Evolutionary conservation across 148 eudicot genomes (phyloP), one percentile per base, ranked within the genome.

Genomic region (Rhododendron mucronatum): DNA sequence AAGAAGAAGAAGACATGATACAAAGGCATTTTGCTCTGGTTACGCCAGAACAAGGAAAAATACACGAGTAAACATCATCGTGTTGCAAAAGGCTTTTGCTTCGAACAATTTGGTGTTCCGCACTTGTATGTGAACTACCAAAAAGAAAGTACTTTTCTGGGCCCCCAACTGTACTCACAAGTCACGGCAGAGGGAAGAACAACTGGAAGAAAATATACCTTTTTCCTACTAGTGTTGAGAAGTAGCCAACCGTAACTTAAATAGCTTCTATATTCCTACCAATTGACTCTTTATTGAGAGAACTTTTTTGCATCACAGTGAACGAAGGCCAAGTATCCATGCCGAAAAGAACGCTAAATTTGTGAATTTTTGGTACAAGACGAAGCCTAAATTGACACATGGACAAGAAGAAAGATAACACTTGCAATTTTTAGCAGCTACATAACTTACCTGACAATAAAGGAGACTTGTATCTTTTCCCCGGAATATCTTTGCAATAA

Each of bases 381-480:
- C 4, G 39, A 14, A 12, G 76, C 37, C 33, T 26, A 83, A 83
- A 11, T 48, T 30, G 57, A 67, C 51, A 44, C 23, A 71, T 8
- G 45, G 45, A 48, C 44, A 83, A 48, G 45, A 23, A 30, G 35
- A 28, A 45, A 0, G 15, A 9, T 4, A 63, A 65, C 74, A 61
- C 35, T 9, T 57, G 78, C 47, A 51, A 45, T 8, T 20, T 61
- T 81, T 30, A 87, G 41, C 18, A 28, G 47, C 69, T 76, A 63
- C 18, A 2, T 57, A 12, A 65, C 77, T 87, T 76, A 95, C 99
- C 97, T 97, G 99, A 85, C 95, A 93, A 88, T 97, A 97, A 82
- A 97, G 93, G 75, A 97, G 96, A 87, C 99, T 97, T 44, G 99
- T 97, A 83, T 97, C 99, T 90, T 97, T 97, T 76, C 99, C 99